A percentile compares a stretch with the other conserved stretches of the same genome.
These are phyloP conservation scores for Trichoderma sp. DNA, from an alignment of 2,329 filamentous ascomycete genomes.

Conservation along the genomic window DNA sequence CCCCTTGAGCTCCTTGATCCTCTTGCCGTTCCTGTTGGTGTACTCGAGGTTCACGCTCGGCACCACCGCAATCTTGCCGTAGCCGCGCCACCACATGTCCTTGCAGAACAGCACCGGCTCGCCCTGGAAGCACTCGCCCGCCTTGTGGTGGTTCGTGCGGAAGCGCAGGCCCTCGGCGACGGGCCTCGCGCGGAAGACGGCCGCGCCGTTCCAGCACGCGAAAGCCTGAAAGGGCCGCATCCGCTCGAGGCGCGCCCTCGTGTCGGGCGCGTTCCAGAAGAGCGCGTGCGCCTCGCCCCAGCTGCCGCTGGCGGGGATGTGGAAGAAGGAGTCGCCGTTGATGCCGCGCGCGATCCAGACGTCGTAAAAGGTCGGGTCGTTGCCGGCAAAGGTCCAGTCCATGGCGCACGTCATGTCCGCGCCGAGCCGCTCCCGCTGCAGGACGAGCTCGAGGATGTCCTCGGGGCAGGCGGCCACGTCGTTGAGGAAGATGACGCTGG, in stretches of 20 bases:
- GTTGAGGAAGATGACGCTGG: slow-evolving; percentile 56
- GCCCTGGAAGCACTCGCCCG: slow-evolving; percentile 55
- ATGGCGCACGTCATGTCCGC: slow-evolving; percentile 62
- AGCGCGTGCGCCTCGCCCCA: slow-evolving; percentile 55
- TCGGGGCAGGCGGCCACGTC: slow-evolving; percentile 57
- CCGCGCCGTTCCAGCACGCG: slow-evolving; percentile 62
- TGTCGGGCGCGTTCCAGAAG: slow-evolving; percentile 53
- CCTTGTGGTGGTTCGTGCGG: slow-evolving; percentile 37
- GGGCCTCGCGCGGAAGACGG: slow-evolving; percentile 51
- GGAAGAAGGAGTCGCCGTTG: slow-evolving; percentile 58
- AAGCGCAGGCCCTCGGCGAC: slow-evolving; percentile 52
- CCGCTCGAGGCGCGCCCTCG: slow-evolving; percentile 39
- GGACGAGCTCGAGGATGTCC: slow-evolving; percentile 59
- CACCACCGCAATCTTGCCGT: slow-evolving; percentile 57
- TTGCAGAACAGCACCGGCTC: slow-evolving; percentile 61
- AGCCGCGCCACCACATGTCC: slow-evolving; percentile 56
- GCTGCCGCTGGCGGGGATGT: slow-evolving; percentile 52
- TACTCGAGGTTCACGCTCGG: slow-evolving; percentile 61
- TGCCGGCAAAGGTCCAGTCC: slow-evolving; percentile 56
- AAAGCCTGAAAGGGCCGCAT: slow-evolving; percentile 61
- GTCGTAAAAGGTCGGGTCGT: slow-evolving; percentile 57
- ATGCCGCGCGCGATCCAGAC: slow-evolving; percentile 58
- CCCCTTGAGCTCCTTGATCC: slow-evolving; percentile 55
- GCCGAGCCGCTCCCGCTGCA: slow-evolving; percentile 49
- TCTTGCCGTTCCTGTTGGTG: slow-evolving; percentile 46